Evolutionary conservation across 2,329 filamentous ascomycete genomes (phyloP), one percentile per base, ranked within the genome.

Genomic region (Onygena corvina): DNA sequence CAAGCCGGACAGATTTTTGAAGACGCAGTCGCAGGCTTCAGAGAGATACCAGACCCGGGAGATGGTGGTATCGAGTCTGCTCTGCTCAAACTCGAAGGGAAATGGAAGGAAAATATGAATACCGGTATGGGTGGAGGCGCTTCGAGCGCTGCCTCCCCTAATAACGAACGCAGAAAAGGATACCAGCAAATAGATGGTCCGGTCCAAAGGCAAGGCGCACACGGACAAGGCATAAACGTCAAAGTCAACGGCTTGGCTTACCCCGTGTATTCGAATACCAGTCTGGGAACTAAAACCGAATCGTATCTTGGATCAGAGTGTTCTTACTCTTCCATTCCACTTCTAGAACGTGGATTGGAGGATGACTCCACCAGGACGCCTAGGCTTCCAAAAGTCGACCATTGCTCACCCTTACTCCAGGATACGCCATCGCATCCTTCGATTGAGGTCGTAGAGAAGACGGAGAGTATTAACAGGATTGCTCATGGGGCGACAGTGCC

Each of bases 41-140:
- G 89, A 1, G 81, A 85, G 49, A 86, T 96, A 21, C 87, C 90
- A 0, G 89, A 95, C 60, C 86, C 93, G 53, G 82, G 83, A 40
- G 86, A 93, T 60, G 87, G 87, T 4, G 90, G 90, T 9, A 81
- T 96, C 21, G 92, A 96, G 61, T 88, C 89, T n/a, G 86, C 92
- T 0, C 66, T 98, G 46, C 68, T 89, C 58, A 98, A 96, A 60
- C 74, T 98, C 0, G 92, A 98, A 68, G 92, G 92, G 7, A 90
- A 80, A 57, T 92, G 83, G 57, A 76, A 83, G 61, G 80, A 75
- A 29, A 11, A 12, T 21, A 25, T 16, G 21, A 16, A 16, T 14
- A 7, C 21, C 12, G 16, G 21, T n/a, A 12, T 25, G 9, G 21
- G 27, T 27, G 12, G 27, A 2, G 4, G 20, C 11, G 3, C 11